Evolutionary conservation across 768 basidiomycete species (phyloP).

Genomic region (Leccinum barrowsii): DNA sequence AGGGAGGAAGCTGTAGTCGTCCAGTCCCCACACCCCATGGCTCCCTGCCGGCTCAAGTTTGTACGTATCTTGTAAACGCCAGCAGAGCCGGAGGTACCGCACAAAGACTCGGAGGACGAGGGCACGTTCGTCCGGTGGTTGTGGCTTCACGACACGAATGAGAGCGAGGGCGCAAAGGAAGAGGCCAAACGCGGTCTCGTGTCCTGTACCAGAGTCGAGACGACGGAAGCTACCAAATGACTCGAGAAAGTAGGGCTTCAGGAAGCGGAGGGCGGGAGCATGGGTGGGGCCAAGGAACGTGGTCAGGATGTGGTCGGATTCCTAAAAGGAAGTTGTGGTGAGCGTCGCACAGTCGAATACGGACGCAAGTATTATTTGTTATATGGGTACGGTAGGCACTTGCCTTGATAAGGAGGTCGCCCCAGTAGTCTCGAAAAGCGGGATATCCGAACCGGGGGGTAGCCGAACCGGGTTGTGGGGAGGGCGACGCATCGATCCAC

Average conservation of each 20-base stretch:
- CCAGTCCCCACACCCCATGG: constrained; percentile 97
- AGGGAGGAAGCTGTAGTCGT: constrained; percentile 85
- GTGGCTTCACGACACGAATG: constrained; percentile 58
- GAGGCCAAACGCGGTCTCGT: constrained; percentile 85
- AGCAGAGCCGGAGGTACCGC: constrained; percentile 79
- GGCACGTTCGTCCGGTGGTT: constrained; percentile 57
- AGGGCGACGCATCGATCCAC: constrained; percentile 84
- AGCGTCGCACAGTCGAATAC: not conserved
- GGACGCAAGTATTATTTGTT: not conserved
- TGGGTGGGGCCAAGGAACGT: constrained; percentile 46
- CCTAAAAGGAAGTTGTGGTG: constrained; percentile 33
- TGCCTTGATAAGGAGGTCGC: constrained; percentile 73
- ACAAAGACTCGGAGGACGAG: constrained; percentile 61
- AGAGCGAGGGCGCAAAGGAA: constrained; percentile 74
- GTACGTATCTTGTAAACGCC: constrained; percentile 85
- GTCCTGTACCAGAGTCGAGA: constrained; percentile 96
- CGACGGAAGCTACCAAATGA: constrained; percentile 89
- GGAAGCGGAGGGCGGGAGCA: constrained; percentile 48
- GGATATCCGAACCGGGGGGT: constrained; percentile 90
- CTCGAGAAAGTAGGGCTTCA: constrained; percentile 74
- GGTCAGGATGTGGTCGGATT: constrained; percentile 48
- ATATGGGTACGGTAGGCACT: constrained; percentile 3
- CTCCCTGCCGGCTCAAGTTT: constrained; percentile 93
- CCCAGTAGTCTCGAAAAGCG: constrained; percentile 80
- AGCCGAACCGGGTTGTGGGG: constrained; percentile 43